Evolutionary conservation across 805 yeast species (phyloP), one percentile per base, ranked within the genome.

Genomic region (Candida xyloterini): DNA sequence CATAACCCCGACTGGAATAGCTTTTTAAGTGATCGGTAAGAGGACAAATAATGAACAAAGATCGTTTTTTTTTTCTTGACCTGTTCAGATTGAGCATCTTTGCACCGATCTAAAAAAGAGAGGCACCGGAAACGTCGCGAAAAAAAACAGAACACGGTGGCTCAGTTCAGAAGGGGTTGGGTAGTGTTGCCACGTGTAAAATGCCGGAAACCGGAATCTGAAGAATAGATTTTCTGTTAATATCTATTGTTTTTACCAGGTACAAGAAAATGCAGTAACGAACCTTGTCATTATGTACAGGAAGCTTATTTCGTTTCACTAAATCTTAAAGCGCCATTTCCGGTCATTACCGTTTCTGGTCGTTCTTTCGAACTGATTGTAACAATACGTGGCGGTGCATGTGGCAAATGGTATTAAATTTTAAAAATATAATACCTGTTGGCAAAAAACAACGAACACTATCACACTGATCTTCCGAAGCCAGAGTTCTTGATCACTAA

Each of bases 51-150:
- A 15, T 23, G 25, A 23, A 4, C 10, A 23, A 23, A 23, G 28
- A 13, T 13, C 14, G 14, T 14, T 11, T 26, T 39, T 38, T 38
- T 38, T 38, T 32, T 31, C 35, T 27, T 38, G 42, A 37, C 42
- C 42, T 38, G 42, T 38, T 38, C 36, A 27, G 15, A 25, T 21
- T 15, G 18, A 8, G 15, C 36, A 38, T 16, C 42, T 27, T 21
- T 38, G 24, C 42, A 38, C 42, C 29, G 33, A 9, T 35, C 15
- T 25, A 33, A 24, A 34, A n/a, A 16, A 16, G 9, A 13, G 11
- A 6, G 20, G 4, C 10, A 27, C 42, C 36, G 36, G 36, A 38
- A 38, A 38, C 22, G 30, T 36, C 24, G 33, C 39, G 33, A 30
- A 30, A 29, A 7, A 31, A 14, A 36, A 29, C 33, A 29, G 33